A percentile compares a stretch with the other conserved stretches of the same genome.
Evolutionary conservation across 2,329 filamentous ascomycete species (phyloP).

Genomic region (Kalmusia sp.): DNA sequence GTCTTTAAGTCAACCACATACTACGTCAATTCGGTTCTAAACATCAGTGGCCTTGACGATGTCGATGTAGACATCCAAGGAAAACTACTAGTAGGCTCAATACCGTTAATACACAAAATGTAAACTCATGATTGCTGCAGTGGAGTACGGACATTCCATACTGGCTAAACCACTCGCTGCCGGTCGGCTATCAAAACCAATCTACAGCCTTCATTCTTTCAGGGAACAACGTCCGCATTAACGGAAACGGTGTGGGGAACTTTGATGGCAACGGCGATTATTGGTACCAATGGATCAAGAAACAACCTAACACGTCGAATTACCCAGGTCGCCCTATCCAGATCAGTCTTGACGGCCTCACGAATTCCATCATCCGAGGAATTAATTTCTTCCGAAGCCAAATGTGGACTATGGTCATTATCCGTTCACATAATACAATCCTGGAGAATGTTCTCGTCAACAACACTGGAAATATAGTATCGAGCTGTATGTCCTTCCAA

Average conservation of each 20-base stretch:
- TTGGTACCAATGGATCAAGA: slow-evolving; percentile 62
- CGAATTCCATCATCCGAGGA: slow-evolving; percentile 57
- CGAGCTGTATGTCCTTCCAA: slow-evolving; percentile 16
- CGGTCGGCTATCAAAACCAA: slow-evolving; percentile 24
- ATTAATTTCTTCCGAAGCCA: slow-evolving; percentile 63
- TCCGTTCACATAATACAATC: slow-evolving; percentile 55
- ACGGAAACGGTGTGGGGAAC: slow-evolving; percentile 58
- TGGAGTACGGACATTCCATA: slow-evolving; percentile 21
- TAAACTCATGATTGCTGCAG: not conserved
- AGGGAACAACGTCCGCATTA: slow-evolving; percentile 58
- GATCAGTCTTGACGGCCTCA: slow-evolving; percentile 59
- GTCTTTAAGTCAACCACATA: slow-evolving; percentile 32
- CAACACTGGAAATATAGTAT: slow-evolving; percentile 42
- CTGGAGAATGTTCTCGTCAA: slow-evolving; percentile 62
- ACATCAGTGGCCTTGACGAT: slow-evolving; percentile 30
- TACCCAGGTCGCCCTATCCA: slow-evolving; percentile 56
- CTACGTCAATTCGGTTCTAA: slow-evolving; percentile 29
- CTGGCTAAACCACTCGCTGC: slow-evolving; percentile 24
- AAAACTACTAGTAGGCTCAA: slow-evolving; percentile 22
- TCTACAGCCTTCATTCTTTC: slow-evolving; percentile 41
- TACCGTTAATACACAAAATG: not conserved
- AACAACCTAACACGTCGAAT: slow-evolving; percentile 30
- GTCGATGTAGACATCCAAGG: slow-evolving; percentile 35
- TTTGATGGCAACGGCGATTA: slow-evolving; percentile 66
- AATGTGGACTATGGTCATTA: slow-evolving; percentile 67